Percentiles rank a stretch among this genome's conserved stretches.
Conservation (phyloP, 2,329 filamentous ascomycete genomes). For the Emericellopsis cladophorae region DNA sequence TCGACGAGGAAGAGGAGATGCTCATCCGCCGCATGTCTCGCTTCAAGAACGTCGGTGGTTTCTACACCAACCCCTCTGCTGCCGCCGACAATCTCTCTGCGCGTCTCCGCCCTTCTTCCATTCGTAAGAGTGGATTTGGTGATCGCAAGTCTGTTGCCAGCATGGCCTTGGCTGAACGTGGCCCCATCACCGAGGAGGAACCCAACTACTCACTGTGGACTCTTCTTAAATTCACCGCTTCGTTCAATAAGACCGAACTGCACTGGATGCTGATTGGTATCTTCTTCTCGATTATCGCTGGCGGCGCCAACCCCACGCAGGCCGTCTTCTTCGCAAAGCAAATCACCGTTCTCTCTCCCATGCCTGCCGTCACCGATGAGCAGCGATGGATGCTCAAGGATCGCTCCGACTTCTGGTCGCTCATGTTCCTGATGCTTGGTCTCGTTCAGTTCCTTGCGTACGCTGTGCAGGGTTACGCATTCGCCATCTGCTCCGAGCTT, state of each 20-base stretch:
- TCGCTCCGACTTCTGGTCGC: constrained; percentile 36
- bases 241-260: constrained; percentile 67
- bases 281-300: constrained; percentile 62
- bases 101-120: background rate
- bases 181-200: constrained; percentile 14
- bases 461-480: constrained; percentile 19
- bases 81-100: background rate
- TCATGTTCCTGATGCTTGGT: constrained; percentile 39
- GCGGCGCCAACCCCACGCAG: constrained; percentile 62
- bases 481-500: constrained; percentile 19
- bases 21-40: constrained; percentile 1
- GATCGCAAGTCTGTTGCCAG: constrained; percentile 1
- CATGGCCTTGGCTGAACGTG: constrained; percentile 1
- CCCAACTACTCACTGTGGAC: constrained; percentile 57
- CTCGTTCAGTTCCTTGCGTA: constrained; percentile 30
- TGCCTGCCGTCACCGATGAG: background rate
- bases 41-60: constrained; percentile 2
- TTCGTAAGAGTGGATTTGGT: background rate
- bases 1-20: constrained; percentile 1
- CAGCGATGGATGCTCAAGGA: constrained; percentile 10
- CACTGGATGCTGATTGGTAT: constrained; percentile 61
- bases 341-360: background rate
- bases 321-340: constrained; percentile 19
- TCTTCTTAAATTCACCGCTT: constrained; percentile 64
- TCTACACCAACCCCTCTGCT: background rate